Evolutionary conservation across 2,329 filamentous ascomycete genomes (phyloP).

Genomic region (Fusarium duplospermum): DNA sequence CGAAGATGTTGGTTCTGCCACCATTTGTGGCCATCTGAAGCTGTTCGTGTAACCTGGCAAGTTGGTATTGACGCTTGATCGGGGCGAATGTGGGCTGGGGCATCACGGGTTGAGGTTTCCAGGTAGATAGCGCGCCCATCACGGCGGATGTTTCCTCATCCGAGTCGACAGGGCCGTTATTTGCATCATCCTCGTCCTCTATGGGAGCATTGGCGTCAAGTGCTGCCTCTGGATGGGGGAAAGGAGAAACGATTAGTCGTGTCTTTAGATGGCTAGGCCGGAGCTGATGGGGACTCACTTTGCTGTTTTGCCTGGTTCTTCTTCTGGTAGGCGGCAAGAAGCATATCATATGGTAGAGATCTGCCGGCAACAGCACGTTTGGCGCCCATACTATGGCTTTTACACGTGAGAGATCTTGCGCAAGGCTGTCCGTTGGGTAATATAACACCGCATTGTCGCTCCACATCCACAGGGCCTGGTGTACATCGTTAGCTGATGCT

Average conservation of each 20-base stretch:
- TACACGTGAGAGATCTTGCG: conserved; percentile 90
- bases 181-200: conserved; percentile 85
- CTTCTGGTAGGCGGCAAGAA: conserved; percentile 90
- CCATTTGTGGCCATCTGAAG: conserved; percentile 74
- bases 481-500: conserved; percentile 24
- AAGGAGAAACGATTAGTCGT: conserved; percentile 28
- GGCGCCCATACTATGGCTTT: conserved; percentile 94
- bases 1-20: conserved; percentile 74
- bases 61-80: conserved; percentile 72
- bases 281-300: conserved; percentile 67
- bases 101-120: conserved; percentile 82
- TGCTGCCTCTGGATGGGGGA: conserved; percentile 72
- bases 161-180: conserved; percentile 85
- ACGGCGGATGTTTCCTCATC: conserved; percentile 94
- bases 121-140: conserved; percentile 82
- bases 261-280: neutral
- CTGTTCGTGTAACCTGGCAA: conserved; percentile 73
- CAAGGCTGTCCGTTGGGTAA: conserved; percentile 88
- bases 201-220: conserved; percentile 93
- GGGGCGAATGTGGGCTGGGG: conserved; percentile 72
- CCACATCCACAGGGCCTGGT: conserved; percentile 86
- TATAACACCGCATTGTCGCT: conserved; percentile 90
- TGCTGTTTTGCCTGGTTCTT: conserved; percentile 99
- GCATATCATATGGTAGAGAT: conserved; percentile 91
- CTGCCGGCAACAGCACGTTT: conserved; percentile 89